These are phyloP conservation scores for Termitomyces sp. DNA, from an alignment of 768 basidiomycete genomes.

Conservation along the genomic window DNA sequence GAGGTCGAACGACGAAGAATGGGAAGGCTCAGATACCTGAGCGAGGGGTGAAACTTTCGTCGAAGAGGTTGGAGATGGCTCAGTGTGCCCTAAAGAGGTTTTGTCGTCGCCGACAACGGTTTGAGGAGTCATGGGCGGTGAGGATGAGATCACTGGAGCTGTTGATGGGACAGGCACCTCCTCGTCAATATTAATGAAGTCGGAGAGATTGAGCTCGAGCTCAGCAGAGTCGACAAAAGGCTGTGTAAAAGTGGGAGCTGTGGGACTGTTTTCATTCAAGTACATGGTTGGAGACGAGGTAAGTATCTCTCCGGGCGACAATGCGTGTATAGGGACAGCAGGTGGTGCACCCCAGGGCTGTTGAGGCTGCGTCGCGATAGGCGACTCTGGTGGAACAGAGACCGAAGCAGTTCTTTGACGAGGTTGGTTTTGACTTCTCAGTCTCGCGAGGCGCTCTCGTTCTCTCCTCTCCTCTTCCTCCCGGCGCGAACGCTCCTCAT, in stretches of 20 bases:
- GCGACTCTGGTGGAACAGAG: slow-evolving; percentile 73
- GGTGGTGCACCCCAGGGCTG: slow-evolving; percentile 62
- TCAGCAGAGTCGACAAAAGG: slow-evolving; percentile 40
- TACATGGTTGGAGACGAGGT: slow-evolving; percentile 21
- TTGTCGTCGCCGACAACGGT: slow-evolving; percentile 11
- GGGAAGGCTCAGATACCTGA: slow-evolving; percentile 38
- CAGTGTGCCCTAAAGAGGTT: slow-evolving; percentile 9
- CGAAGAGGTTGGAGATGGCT: slow-evolving; percentile 17
- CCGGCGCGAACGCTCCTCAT: slow-evolving; percentile 53
- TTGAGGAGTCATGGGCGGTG: slow-evolving; percentile 4
- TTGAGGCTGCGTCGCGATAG: slow-evolving; percentile 31
- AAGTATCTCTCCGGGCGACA: slow-evolving; percentile 20
- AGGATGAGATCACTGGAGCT: slow-evolving; percentile 9
- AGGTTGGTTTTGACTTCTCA: slow-evolving; percentile 41
- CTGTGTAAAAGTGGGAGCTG: slow-evolving; percentile 1
- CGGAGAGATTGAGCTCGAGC: slow-evolving; percentile 66
- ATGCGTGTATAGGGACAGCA: slow-evolving; percentile 45
- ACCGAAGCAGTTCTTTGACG: slow-evolving; percentile 48
- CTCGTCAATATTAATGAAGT: slow-evolving; percentile 76
- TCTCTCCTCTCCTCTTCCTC: slow-evolving; percentile 70
- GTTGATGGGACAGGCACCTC: slow-evolving; percentile 37
- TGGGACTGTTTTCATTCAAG: slow-evolving; percentile 17
- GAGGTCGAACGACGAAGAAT: slow-evolving; percentile 61
- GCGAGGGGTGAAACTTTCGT: slow-evolving; percentile 47
- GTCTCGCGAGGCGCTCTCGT: slow-evolving; percentile 59